These are phyloP conservation scores for Xerocomus minutiporus DNA, from an alignment of 1,284 basidiomycete genomes.

Conservation along the genomic window DNA sequence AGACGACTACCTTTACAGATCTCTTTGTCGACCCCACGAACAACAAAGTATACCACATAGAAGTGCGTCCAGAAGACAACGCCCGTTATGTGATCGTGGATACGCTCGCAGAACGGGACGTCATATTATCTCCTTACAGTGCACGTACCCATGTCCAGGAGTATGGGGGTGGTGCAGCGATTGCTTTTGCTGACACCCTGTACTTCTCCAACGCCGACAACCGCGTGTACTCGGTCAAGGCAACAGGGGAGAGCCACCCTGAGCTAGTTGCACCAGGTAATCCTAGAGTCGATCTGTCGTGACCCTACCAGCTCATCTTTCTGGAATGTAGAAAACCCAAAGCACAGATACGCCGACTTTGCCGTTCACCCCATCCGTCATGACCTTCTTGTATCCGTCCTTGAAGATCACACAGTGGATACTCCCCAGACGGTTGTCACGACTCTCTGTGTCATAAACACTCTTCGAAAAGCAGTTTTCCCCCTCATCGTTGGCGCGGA, in stretches of 20 bases:
- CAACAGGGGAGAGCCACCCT: not conserved
- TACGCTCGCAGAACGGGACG: slow-evolving; percentile 23
- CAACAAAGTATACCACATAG: slow-evolving; percentile 36
- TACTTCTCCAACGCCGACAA: slow-evolving; percentile 37
- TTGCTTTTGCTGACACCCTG: slow-evolving; percentile 28
- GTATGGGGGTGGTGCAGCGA: slow-evolving; percentile 38
- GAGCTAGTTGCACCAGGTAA: slow-evolving; percentile 29
- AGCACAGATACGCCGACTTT: slow-evolving; percentile 51
- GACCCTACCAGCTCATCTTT: slow-evolving; percentile 1
- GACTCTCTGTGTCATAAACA: slow-evolving; percentile 46
- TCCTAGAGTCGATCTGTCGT: not conserved
- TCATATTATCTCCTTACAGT: slow-evolving; percentile 33
- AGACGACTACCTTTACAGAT: slow-evolving; percentile 30
- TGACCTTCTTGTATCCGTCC: slow-evolving; percentile 34
- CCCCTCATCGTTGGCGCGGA: slow-evolving; percentile 44
- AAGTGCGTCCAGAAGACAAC: slow-evolving; percentile 39
- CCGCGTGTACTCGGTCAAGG: slow-evolving; percentile 21
- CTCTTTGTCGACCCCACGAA: slow-evolving; percentile 35
- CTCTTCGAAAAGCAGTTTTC: slow-evolving; percentile 24
- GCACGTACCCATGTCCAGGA: slow-evolving; percentile 39
- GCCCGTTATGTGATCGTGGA: slow-evolving; percentile 29
- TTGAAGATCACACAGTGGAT: slow-evolving; percentile 58
- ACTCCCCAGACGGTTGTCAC: slow-evolving; percentile 48
- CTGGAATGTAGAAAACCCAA: slow-evolving; percentile 23
- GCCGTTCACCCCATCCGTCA: slow-evolving; percentile 24